Evolutionary conservation across 2,329 filamentous ascomycete species (phyloP), one percentile per base, ranked within the genome.

Genomic region (Pseudogymnoascus sp.): DNA sequence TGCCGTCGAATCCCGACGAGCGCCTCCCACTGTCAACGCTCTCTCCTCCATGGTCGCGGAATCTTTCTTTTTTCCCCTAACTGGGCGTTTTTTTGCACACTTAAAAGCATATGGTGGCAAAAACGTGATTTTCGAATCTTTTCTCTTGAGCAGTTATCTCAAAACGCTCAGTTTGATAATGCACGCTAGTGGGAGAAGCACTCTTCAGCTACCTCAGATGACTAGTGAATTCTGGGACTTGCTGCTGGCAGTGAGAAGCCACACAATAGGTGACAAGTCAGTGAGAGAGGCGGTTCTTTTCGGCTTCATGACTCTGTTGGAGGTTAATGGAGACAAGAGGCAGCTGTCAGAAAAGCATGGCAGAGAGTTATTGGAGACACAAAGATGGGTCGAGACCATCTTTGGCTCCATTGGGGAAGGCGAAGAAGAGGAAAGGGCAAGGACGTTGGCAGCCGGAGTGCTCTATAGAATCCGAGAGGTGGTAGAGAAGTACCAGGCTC

Each of bases 41-140:
- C 85, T 96, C 0, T 88, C 92, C 39, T 84, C 87, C 59, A 78
- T 96, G 27, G 84, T 97, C 27, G 82, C 86, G 0, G 79, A 85
- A 0, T 83, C 82, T 13, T 94, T 97, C 78, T 97, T 97, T 82
- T 89, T 88, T 66, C 93, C 94, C 0, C 79, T 99, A 8, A 88
- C 88, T 0, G 88, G 88, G 0, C 87, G 90, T 42, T 95, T 94
- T 75, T 89, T 88, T 71, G 80, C 88, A 2, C 78, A 83, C 65
- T 70, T 81, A 33, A 82, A 82, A 65, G 86, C 82, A 0, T 73
- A 83, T 48, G 77, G 76, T 52, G 76, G 78, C 6, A 73, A 77
- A 58, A 84, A 85, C 59, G 82, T 92, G 59, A 81, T 91, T 65
- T 83, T 90, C 59, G 85, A 91, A 42, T 87, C 91, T 0, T 83